Percentiles rank a stretch among this genome's conserved stretches.
phyloP scores from a whole-genome alignment of 177 flowering plant genomes.

The Vitis hybrid region DNA sequence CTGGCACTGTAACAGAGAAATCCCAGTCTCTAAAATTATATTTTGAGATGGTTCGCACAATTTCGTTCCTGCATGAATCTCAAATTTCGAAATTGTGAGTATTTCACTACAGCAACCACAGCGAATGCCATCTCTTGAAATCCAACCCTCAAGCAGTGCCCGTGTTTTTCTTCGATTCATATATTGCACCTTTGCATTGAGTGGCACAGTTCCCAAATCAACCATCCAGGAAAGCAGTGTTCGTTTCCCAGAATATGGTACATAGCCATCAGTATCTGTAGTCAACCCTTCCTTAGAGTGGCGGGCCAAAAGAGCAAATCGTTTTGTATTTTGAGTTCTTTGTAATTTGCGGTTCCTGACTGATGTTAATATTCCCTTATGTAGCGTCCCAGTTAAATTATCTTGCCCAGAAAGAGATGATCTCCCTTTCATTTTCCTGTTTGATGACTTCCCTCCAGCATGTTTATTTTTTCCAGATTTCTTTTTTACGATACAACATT shows the following conservation, averaged over 20 bases:
- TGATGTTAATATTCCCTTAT: not conserved
- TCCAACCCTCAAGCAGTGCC: conserved; percentile 41
- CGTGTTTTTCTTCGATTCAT: conserved; percentile 29
- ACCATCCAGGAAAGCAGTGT: conserved; percentile 72
- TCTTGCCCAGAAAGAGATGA: not conserved
- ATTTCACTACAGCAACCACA: conserved; percentile 64
- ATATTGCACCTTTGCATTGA: conserved; percentile 47
- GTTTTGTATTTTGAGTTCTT: conserved; percentile 23
- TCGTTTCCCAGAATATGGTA: conserved; percentile 41
- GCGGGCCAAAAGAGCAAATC: conserved; percentile 46
- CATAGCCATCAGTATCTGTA: conserved; percentile 32
- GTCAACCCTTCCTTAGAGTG: conserved; percentile 26
- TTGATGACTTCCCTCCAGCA: conserved; percentile 6
- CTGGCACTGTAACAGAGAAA: conserved; percentile 61
- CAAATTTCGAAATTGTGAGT: conserved; percentile 48
- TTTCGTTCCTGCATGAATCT: conserved; percentile 56
- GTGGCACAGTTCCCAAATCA: conserved; percentile 49
- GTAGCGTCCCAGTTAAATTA: conserved; percentile 5
- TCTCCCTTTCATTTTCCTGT: conserved; percentile 12
- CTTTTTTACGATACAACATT: conserved; percentile 6
- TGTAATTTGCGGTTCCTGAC: conserved; percentile 16
- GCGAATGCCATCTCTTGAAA: conserved; percentile 62
- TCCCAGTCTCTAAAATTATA: conserved; percentile 48
- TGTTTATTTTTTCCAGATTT: not conserved
- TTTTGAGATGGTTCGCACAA: conserved; percentile 40